Evolutionary conservation across 2,329 filamentous ascomycete genomes (phyloP).

Genomic region (Fusarium pseudocircinatum): DNA sequence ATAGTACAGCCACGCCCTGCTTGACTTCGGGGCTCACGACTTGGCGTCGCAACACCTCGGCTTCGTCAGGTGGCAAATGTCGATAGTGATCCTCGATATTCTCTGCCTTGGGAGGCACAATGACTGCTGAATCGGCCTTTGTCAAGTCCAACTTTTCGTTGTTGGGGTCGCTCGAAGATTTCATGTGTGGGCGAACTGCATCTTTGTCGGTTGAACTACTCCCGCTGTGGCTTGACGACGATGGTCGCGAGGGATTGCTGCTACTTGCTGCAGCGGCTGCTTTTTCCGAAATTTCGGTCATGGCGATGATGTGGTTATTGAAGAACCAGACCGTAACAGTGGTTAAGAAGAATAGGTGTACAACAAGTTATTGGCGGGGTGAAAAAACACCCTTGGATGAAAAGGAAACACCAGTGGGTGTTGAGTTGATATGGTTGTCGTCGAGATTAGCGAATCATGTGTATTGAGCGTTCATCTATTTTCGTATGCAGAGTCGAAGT

Average conservation of each 20-base stretch:
- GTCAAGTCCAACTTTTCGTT: constrained; percentile 44
- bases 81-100: constrained; percentile 64
- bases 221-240: constrained; percentile 47
- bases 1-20: constrained; percentile 72
- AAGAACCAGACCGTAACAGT: neutral
- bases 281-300: constrained; percentile 42
- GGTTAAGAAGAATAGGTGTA: neutral
- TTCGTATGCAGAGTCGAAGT: neutral
- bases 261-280: constrained; percentile 33
- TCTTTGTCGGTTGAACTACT: constrained; percentile 47
- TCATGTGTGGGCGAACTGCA: constrained; percentile 18
- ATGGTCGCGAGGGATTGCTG: constrained; percentile 38
- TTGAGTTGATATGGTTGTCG: neutral
- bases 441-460: constrained; percentile 13
- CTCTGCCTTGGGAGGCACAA: constrained; percentile 44
- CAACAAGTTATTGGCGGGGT: neutral
- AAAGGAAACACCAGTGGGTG: neutral
- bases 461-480: neutral
- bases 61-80: constrained; percentile 73
- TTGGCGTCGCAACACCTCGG: constrained; percentile 73
- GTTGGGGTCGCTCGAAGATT: constrained; percentile 13
- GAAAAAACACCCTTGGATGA: constrained; percentile 8
- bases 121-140: constrained; percentile 57
- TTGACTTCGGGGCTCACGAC: constrained; percentile 71
- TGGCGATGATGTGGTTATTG: constrained; percentile 6